phyloP scores from a whole-genome alignment of 176 grass and related monocot genomes.

The sorghum (Sorghum bicolor) region Sorghum_bicolor_NCBIv3 NC_012879.2:54662501-54663000 shows the following conservation, averaged over 20 bases:
- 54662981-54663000: neutral
- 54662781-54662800: conserved; percentile 37
- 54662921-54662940: conserved; percentile 37
- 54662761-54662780: conserved; percentile 66
- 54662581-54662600: neutral
- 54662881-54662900: conserved; percentile 79
- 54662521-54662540: neutral
- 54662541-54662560: neutral
- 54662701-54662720: conserved; percentile 41
- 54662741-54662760: conserved; percentile 34
- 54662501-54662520: neutral
- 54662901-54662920: conserved; percentile 20
- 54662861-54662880: conserved; percentile 99
- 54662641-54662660: neutral
- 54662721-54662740: conserved; percentile 4
- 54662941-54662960: conserved; percentile 39
- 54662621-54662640: neutral
- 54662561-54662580: neutral
- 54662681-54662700: conserved; percentile 52
- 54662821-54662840: conserved; percentile 69
- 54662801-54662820: conserved; percentile 33
- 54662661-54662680: conserved; percentile 92
- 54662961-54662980: conserved; percentile 35
- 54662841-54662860: conserved; percentile 94
- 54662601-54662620: neutral